Conservation (phyloP, 306 rosid genomes). For the Medicago arabica region DNA sequence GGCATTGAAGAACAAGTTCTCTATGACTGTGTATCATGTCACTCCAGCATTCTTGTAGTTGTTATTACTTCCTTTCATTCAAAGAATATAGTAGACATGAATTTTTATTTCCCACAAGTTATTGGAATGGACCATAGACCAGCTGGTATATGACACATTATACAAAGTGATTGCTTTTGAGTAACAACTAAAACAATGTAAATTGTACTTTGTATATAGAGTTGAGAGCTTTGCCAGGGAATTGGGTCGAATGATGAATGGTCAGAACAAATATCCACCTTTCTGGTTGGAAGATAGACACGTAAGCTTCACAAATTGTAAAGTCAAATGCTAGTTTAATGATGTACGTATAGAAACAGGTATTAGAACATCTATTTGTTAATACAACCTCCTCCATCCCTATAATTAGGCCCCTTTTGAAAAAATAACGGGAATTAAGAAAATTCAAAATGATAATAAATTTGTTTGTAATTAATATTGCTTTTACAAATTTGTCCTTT, state of each 20-base stretch:
- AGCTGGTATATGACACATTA: neutral
- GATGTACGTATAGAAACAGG: neutral
- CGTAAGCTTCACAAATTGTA: neutral
- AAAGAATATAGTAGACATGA: no score
- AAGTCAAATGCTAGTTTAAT: slow-evolving; percentile 18
- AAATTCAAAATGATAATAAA: no score
- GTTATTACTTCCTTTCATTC: neutral
- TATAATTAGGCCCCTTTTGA: no score
- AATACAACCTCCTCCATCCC: no score
- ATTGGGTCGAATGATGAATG: neutral
- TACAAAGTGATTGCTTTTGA: slow-evolving; percentile 17
- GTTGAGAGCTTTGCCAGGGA: neutral
- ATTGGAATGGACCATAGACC: no score
- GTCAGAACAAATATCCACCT: slow-evolving; percentile 7
- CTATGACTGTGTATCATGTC: neutral
- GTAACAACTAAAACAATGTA: neutral
- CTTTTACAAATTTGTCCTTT: no score
- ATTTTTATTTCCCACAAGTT: neutral
- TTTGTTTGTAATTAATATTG: no score
- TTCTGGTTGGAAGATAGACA: slow-evolving; percentile 28
- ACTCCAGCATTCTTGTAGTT: neutral
- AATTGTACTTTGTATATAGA: neutral
- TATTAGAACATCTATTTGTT: neutral
- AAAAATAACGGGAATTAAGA: no score
- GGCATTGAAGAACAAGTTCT: neutral